Evolutionary conservation across 148 eudicot species (phyloP), one percentile per base, ranked within the genome.

Genomic region (Salicornia ramosissima): DNA sequence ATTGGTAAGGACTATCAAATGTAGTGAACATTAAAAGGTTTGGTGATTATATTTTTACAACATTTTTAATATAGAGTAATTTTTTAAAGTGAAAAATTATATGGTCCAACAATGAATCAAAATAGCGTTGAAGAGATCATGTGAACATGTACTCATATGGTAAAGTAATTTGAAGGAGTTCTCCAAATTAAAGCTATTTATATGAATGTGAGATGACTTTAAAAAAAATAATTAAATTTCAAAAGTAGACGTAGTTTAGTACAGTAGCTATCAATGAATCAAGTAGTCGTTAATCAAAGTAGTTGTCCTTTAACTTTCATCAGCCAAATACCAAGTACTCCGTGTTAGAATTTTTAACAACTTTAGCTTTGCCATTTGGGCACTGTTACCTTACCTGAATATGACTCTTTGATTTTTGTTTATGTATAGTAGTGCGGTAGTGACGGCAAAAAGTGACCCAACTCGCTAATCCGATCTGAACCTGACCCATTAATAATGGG

Each of bases 311-410:
- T 69, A 29, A 29, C 69, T 43, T 29, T 63, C 63, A 69, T 69
- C 52, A 40, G 33, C 78, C 42, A 11, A 30, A 42, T 42, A 29
- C 2, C 3, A 46, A 13, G 0, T n/a, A n/a, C n/a, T n/a, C n/a
- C n/a, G n/a, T n/a, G n/a, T n/a, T n/a, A n/a, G n/a, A n/a, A n/a
- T 36, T 36, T 3, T 36, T 10, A 53, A 42, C 40, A 51, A 68
- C 77, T 42, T 47, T 57, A 57, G 51, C 65, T 67, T 57, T 67
- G 77, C 56, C 64, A 70, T 69, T 74, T 58, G 56, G 40, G n/a
- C 36, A 64, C 29, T 64, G 52, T 64, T 64, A 9, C n/a, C 14
- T 40, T 26, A 50, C 30, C 50, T 63, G 67, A 63, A 21, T 21
- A 63, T 21, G 67, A 63, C 50, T 40, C 40, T 4, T 36, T 36